Evolutionary conservation across 305 asterid species (phyloP).

Genomic region (Solanum hybrid): DNA sequence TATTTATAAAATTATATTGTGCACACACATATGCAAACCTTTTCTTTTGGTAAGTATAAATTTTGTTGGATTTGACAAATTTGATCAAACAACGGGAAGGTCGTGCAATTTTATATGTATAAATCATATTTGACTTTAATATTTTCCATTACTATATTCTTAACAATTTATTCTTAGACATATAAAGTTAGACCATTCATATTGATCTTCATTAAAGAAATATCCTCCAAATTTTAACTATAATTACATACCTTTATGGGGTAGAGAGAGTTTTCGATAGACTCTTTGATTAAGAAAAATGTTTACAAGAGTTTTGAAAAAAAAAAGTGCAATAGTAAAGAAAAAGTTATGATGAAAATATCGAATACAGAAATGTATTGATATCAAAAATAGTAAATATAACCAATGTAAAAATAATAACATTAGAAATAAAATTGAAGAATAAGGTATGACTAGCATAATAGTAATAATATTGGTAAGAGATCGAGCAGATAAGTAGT

Average conservation of each 20-base stretch:
- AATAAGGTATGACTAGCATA: neutral
- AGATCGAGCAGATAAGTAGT: accelerated
- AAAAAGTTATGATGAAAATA: neutral
- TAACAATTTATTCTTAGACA: neutral
- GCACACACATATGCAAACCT: neutral
- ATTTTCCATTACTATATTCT: neutral
- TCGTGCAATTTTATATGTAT: neutral
- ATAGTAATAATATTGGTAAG: neutral
- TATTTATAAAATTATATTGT: neutral
- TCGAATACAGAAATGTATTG: neutral
- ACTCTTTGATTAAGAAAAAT: accelerated
- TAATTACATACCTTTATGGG: neutral
- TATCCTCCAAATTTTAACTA: neutral
- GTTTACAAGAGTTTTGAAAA: too few species aligned
- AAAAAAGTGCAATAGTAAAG: too few species aligned
- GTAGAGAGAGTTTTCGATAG: neutral
- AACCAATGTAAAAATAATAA: neutral
- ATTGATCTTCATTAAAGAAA: neutral
- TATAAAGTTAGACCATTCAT: neutral
- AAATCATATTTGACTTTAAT: neutral
- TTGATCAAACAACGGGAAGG: neutral
- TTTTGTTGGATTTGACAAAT: neutral
- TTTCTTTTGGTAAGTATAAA: neutral
- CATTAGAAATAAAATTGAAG: accelerated
- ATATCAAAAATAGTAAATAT: neutral